phyloP scores from a whole-genome alignment of 2,329 filamentous ascomycete species.

The Colletotrichum zoysiae region DNA sequence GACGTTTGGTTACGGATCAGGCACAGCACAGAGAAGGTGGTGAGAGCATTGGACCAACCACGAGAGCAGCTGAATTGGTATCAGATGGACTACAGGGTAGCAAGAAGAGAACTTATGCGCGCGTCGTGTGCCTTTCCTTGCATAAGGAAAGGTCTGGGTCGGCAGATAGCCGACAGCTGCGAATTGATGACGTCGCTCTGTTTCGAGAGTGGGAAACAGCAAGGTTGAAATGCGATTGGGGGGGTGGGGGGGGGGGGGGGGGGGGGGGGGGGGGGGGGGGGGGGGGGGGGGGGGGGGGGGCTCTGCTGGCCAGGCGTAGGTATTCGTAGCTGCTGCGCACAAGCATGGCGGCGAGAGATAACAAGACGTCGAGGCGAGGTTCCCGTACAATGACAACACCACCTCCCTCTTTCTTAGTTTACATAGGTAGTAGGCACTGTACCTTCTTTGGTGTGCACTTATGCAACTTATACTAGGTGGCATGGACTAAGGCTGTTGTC shows the following conservation, averaged over 20 bases:
- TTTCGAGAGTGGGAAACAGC: slow-evolving; percentile 37
- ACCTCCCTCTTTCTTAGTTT: neutral
- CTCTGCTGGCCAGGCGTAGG: too few species aligned
- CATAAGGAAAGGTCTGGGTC: neutral
- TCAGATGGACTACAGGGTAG: neutral
- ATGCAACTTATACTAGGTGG: neutral
- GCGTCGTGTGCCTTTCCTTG: slow-evolving; percentile 7
- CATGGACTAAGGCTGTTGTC: neutral
- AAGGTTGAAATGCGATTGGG: slow-evolving; percentile 27
- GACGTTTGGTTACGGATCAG: slow-evolving; percentile 2
- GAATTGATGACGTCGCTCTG: slow-evolving; percentile 37
- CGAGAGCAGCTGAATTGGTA: neutral
- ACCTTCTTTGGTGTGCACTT: neutral
- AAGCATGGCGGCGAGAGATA: slow-evolving; percentile 1
- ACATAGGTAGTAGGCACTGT: neutral
- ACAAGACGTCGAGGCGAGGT: neutral
- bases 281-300: too few species aligned
- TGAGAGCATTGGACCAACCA: neutral
- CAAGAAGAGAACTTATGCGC: slow-evolving; percentile 13
- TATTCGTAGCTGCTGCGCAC: neutral
- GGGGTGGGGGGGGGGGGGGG: neutral
- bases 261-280: too few species aligned
- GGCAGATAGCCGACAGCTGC: slow-evolving; percentile 18
- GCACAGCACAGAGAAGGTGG: neutral
- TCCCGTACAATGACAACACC: neutral